Percentiles rank a stretch among this genome's conserved stretches.
These are phyloP conservation scores for Lentinus tigrinus DNA, from an alignment of 768 basidiomycete genomes.

Conservation along the genomic window DNA sequence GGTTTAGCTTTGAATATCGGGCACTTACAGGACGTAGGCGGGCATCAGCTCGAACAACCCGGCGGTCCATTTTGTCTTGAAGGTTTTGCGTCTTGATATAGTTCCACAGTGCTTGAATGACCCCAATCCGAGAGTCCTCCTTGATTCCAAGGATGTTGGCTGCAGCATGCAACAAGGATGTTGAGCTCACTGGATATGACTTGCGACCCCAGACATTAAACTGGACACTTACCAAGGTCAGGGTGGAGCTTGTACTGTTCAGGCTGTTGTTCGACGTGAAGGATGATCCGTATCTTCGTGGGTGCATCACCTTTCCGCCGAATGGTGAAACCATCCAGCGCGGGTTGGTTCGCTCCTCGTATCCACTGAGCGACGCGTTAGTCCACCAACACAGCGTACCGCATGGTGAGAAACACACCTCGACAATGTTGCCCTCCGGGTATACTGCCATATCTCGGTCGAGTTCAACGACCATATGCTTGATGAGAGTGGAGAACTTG, in stretches of 20 bases:
- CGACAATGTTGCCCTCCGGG: slow-evolving; percentile 84
- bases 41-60: slow-evolving; percentile 68
- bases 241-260: slow-evolving; percentile 80
- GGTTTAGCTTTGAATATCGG: background rate
- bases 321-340: slow-evolving; percentile 85
- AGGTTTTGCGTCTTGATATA: slow-evolving; percentile 84
- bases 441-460: slow-evolving; percentile 82
- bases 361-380: slow-evolving; percentile 50
- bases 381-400: background rate
- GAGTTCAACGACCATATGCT: slow-evolving; percentile 81
- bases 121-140: slow-evolving; percentile 80
- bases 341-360: slow-evolving; percentile 52
- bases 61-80: slow-evolving; percentile 80
- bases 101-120: slow-evolving; percentile 86
- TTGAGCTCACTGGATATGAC: background rate
- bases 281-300: slow-evolving; percentile 77
- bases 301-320: slow-evolving; percentile 76
- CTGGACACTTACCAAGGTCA: slow-evolving; percentile 56
- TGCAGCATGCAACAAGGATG: slow-evolving; percentile 20
- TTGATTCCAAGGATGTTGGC: slow-evolving; percentile 72
- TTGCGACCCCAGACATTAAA: background rate
- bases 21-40: slow-evolving; percentile 56
- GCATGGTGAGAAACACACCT: slow-evolving; percentile 50
- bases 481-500: slow-evolving; percentile 86
- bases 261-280: slow-evolving; percentile 84